phyloP scores from a whole-genome alignment of 2,329 filamentous ascomycete species.

The Hymenotorrendiella dingleyae region DNA sequence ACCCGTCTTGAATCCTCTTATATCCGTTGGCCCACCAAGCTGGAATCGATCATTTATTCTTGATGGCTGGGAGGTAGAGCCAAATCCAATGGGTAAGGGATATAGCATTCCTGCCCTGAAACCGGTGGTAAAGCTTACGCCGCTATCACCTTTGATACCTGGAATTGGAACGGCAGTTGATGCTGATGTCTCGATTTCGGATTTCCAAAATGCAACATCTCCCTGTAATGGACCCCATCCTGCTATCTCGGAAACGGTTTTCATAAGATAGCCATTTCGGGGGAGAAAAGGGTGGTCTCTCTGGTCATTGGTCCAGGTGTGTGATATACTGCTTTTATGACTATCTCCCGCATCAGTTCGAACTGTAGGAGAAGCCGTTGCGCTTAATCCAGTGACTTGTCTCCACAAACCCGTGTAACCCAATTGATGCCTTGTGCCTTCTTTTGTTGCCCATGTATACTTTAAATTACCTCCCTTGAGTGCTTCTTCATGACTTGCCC shows the following conservation, averaged over 20 bases:
- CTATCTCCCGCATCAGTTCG: slow-evolving; percentile 83
- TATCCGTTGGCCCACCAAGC: slow-evolving; percentile 88
- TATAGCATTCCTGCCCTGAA: slow-evolving; percentile 78
- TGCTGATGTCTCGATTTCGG: slow-evolving; percentile 75
- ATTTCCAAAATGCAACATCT: slow-evolving; percentile 90
- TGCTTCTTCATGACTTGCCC: slow-evolving; percentile 90
- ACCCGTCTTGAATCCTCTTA: slow-evolving; percentile 85
- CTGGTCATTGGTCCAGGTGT: slow-evolving; percentile 73
- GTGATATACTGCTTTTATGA: slow-evolving; percentile 80
- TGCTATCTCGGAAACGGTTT: slow-evolving; percentile 75
- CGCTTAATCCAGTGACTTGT: slow-evolving; percentile 74
- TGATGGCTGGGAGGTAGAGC: slow-evolving; percentile 53
- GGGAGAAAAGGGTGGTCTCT: slow-evolving; percentile 84
- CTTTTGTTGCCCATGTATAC: slow-evolving; percentile 63
- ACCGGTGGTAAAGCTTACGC: slow-evolving; percentile 76
- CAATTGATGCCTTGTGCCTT: slow-evolving; percentile 67
- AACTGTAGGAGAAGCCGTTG: slow-evolving; percentile 73
- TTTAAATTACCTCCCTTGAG: slow-evolving; percentile 72
- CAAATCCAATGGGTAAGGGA: slow-evolving; percentile 64
- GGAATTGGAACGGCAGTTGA: slow-evolving; percentile 70
- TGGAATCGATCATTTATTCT: slow-evolving; percentile 92
- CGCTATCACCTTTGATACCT: slow-evolving; percentile 61
- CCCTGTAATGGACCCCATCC: slow-evolving; percentile 78
- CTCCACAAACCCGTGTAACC: slow-evolving; percentile 81
- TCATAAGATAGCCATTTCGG: slow-evolving; percentile 72